Evolutionary conservation across 2,329 filamentous ascomycete species (phyloP).

Genomic region (Aspergillus brunneoviolaceus): DNA sequence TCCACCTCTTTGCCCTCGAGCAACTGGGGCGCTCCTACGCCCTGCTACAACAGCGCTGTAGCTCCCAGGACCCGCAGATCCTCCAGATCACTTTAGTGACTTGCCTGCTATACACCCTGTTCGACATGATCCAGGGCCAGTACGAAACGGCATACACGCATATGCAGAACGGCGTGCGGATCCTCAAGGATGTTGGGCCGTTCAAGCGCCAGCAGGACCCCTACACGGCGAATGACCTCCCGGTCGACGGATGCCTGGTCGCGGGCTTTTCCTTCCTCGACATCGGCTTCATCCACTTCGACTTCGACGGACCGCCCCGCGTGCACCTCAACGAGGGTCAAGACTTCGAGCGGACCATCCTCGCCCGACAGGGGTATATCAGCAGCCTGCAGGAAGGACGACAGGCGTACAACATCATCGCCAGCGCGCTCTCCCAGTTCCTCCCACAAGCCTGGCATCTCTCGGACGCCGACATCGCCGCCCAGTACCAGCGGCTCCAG

Average conservation of each 20-base stretch:
- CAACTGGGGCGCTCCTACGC: conserved; percentile 3
- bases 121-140: conserved; percentile 4
- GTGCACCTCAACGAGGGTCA: too few species aligned
- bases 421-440: too few species aligned
- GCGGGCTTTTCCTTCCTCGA: not conserved
- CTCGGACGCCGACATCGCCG: too few species aligned
- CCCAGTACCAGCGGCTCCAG: too few species aligned
- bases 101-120: conserved; percentile 11
- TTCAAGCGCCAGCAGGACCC: not conserved
- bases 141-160: conserved; percentile 11
- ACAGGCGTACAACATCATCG: too few species aligned
- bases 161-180: conserved; percentile 4
- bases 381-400: too few species aligned
- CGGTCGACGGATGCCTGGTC: conserved; percentile 4
- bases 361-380: too few species aligned
- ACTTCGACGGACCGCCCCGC: too few species aligned
- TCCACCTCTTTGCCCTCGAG: conserved; percentile 10
- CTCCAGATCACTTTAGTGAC: conserved; percentile 4
- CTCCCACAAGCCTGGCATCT: too few species aligned
- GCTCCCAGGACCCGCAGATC: conserved; percentile 10
- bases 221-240: not conserved
- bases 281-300: too few species aligned
- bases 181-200: conserved; percentile 2
- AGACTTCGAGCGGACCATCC: too few species aligned
- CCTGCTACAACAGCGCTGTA: not conserved